These are phyloP conservation scores for Raddia guianensis DNA, from an alignment of 176 grass and related monocot species.

Conservation along the genomic window DNA sequence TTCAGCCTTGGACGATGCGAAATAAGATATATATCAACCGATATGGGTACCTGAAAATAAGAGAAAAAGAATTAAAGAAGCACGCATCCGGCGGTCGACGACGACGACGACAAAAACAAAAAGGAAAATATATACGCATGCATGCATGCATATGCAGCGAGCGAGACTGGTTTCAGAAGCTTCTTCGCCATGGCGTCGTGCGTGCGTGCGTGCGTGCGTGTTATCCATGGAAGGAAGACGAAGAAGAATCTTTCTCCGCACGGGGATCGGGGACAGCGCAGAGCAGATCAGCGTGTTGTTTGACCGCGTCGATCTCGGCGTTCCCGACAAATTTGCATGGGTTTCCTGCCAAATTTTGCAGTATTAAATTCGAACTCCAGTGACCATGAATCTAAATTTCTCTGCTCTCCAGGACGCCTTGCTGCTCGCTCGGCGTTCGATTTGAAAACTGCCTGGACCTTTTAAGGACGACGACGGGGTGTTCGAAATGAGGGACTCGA, in stretches of 20 bases:
- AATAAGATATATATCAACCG: neutral
- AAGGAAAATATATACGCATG: no score
- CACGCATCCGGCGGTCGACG: no score
- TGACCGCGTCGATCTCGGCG: slow-evolving; percentile 15
- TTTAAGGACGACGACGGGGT: neutral
- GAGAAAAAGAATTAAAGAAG: neutral
- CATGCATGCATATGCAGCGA: neutral
- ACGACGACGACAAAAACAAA: no score
- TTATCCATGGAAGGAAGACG: slow-evolving; percentile 2
- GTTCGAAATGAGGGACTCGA: neutral
- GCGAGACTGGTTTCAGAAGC: slow-evolving; percentile 25
- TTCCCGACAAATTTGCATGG: neutral
- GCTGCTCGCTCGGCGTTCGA: neutral
- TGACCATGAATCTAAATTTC: no score
- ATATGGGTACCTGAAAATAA: slow-evolving; percentile 18
- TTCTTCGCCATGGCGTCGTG: neutral
- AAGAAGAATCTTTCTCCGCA: slow-evolving; percentile 19
- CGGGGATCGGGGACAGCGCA: neutral
- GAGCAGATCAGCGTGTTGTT: neutral
- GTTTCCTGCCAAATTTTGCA: neutral
- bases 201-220: neutral
- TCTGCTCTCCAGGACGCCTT: neutral
- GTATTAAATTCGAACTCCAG: no score
- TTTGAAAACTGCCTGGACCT: neutral
- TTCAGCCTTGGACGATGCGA: neutral